phyloP scores from a whole-genome alignment of 192 early-diverging fungal species.

The Cetraspora pellucida region DNA sequence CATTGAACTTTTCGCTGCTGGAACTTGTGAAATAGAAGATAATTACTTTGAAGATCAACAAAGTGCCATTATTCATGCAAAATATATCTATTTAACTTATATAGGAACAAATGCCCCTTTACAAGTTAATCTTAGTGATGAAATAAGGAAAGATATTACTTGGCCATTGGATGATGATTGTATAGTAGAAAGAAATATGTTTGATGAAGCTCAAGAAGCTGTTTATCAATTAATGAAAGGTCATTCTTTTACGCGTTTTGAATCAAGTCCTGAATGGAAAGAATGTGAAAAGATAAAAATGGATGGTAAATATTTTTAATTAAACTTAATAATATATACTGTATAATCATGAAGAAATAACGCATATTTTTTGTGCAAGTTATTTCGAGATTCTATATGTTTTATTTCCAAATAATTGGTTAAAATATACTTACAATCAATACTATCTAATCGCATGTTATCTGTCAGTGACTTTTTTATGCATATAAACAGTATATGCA shows the following conservation, averaged over 20 bases:
- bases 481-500: too few species aligned
- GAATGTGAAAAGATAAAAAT: conserved; percentile 46
- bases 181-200: conserved; percentile 64
- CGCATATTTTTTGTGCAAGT: too few species aligned
- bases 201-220: conserved; percentile 80
- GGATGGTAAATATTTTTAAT: background rate
- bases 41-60: conserved; percentile 32
- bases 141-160: conserved; percentile 70
- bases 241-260: conserved; percentile 73
- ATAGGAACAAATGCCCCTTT: conserved; percentile 67
- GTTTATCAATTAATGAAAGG: conserved; percentile 76
- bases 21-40: conserved; percentile 17
- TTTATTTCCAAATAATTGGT: too few species aligned
- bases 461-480: too few species aligned
- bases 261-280: conserved; percentile 56
- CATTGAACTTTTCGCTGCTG: conserved; percentile 69
- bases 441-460: too few species aligned
- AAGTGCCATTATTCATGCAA: conserved; percentile 50
- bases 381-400: too few species aligned
- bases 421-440: too few species aligned
- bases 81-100: conserved; percentile 81
- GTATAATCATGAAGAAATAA: too few species aligned
- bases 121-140: conserved; percentile 70
- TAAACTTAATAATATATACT: too few species aligned
- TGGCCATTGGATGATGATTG: conserved; percentile 66